Percentiles rank a stretch among this genome's conserved stretches.
Evolutionary conservation across 441 rosid species (phyloP).

Genomic region (Manihot esculenta): DNA sequence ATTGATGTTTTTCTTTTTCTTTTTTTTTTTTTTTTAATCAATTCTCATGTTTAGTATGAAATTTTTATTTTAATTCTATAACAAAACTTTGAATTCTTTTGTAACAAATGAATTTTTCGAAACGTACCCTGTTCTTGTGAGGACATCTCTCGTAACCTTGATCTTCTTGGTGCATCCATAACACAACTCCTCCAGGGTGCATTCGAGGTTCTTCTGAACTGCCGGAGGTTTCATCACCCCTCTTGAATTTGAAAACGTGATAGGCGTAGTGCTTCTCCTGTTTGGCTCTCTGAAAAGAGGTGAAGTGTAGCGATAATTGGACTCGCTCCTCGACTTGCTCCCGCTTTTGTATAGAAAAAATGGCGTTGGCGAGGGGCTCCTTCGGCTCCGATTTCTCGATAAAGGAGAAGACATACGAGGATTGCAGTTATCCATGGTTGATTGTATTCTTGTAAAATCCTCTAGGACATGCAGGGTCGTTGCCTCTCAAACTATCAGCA

Average conservation of each 20-base stretch:
- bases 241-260: slow-evolving; percentile 69
- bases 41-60: no score
- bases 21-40: no score
- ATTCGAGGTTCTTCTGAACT: slow-evolving; percentile 52
- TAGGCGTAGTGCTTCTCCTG: slow-evolving; percentile 37
- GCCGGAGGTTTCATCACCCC: slow-evolving; percentile 64
- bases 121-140: slow-evolving; percentile 56
- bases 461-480: slow-evolving; percentile 17
- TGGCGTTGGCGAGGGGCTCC: slow-evolving; percentile 28
- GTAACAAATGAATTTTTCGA: no score
- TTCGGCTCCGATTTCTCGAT: slow-evolving; percentile 50
- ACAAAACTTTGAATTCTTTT: no score
- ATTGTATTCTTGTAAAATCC: slow-evolving; percentile 28
- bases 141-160: slow-evolving; percentile 69
- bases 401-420: slow-evolving; percentile 29
- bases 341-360: slow-evolving; percentile 29
- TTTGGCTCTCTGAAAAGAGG: slow-evolving; percentile 34
- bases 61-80: no score
- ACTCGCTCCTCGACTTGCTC: slow-evolving; percentile 35
- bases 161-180: slow-evolving; percentile 74
- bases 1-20: no score
- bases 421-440: slow-evolving; percentile 32
- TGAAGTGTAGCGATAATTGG: slow-evolving; percentile 14
- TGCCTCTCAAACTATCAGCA: slow-evolving; percentile 9
- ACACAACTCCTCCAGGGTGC: slow-evolving; percentile 89